Conservation (phyloP, 352 stramenopile species). For the Blastocystis sp. region DNA sequence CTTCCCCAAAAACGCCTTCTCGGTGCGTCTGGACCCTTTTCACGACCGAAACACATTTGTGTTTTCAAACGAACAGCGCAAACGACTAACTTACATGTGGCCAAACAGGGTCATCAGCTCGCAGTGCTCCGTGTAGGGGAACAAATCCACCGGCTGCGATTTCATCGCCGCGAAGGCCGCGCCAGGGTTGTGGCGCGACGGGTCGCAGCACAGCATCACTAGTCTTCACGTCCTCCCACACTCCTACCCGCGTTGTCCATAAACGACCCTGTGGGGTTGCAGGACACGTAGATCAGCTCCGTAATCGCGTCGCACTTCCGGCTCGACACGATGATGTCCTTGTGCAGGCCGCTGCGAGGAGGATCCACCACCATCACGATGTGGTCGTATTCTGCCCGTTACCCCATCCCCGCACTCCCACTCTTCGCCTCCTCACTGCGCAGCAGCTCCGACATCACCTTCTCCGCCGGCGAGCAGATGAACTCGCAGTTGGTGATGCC, state of each 20-base stretch:
- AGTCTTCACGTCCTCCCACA: neutral
- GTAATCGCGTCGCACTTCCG: constrained; percentile 80
- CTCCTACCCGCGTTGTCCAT: constrained; percentile 77
- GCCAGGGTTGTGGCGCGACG: constrained; percentile 84
- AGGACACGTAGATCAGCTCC: constrained; percentile 93
- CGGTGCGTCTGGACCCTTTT: neutral
- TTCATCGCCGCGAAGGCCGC: constrained; percentile 85
- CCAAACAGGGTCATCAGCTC: constrained; percentile 98
- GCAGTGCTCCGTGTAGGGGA: constrained; percentile 93
- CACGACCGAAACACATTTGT: constrained; percentile 19
- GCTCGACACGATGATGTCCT: constrained; percentile 82
- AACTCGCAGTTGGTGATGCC: constrained; percentile 82
- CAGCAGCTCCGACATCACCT: constrained; percentile 82
- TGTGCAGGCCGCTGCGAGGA: constrained; percentile 88
- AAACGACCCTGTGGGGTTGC: constrained; percentile 92
- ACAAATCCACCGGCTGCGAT: constrained; percentile 94
- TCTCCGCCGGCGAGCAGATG: constrained; percentile 84
- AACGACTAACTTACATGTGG: constrained; percentile 59
- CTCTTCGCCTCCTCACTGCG: constrained; percentile 68
- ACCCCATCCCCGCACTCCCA: constrained; percentile 72
- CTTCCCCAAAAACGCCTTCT: neutral
- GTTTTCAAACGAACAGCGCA: constrained; percentile 10
- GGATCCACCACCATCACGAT: constrained; percentile 94
- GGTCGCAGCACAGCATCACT: constrained; percentile 83
- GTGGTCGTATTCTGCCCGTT: constrained; percentile 69